Evolutionary conservation across 2,329 filamentous ascomycete genomes (phyloP).

Genomic region (Exophiala bonariae): DNA sequence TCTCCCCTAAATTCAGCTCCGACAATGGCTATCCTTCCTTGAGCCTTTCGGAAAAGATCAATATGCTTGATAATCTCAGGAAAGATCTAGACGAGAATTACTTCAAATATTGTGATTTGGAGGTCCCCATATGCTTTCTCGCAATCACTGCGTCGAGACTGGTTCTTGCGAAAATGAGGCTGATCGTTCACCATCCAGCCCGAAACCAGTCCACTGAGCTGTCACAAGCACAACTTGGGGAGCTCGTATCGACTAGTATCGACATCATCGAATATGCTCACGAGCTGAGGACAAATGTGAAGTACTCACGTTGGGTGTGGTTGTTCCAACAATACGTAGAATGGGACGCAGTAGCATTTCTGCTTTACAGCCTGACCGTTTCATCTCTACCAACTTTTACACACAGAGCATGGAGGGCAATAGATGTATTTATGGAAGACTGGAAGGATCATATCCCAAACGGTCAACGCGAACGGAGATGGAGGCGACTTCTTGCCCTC

Average conservation of each 20-base stretch:
- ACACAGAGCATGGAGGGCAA: constrained; percentile 59
- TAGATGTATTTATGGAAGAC: constrained; percentile 46
- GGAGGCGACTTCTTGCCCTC: constrained; percentile 61
- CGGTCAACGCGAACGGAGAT: constrained; percentile 58
- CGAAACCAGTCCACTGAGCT: background rate
- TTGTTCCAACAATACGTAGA: constrained; percentile 64
- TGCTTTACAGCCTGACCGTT: constrained; percentile 59
- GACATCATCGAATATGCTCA: constrained; percentile 24
- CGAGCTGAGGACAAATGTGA: constrained; percentile 18
- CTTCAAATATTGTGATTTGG: constrained; percentile 47
- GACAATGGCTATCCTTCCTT: constrained; percentile 23
- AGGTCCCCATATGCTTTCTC: constrained; percentile 20
- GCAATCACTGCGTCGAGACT: constrained; percentile 17
- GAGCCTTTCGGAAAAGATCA: constrained; percentile 18
- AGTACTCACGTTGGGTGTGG: constrained; percentile 42
- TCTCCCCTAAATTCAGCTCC: constrained; percentile 24
- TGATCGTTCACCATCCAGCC: constrained; percentile 13
- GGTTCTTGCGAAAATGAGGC: constrained; percentile 17
- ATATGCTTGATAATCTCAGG: constrained; percentile 38
- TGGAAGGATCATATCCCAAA: constrained; percentile 35
- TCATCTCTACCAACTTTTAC: constrained; percentile 56
- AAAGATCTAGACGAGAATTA: constrained; percentile 55
- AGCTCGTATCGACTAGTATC: constrained; percentile 12
- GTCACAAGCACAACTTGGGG: constrained; percentile 1
- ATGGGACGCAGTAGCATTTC: constrained; percentile 63